Evolutionary conservation across 805 yeast genomes (phyloP), one percentile per base, ranked within the genome.

Genomic region (Millerago galiae): DNA sequence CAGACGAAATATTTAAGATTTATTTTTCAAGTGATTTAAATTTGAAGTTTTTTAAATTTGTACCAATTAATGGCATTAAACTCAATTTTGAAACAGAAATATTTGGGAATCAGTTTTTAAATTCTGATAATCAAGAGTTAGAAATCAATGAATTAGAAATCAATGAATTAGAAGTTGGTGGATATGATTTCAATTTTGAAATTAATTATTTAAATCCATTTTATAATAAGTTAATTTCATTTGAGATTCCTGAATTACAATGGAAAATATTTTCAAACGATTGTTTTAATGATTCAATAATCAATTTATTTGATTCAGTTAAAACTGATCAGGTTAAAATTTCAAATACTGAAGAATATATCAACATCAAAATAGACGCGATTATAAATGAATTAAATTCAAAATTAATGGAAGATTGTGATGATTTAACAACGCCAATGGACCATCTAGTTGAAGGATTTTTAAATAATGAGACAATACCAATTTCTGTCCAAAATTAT

Each of bases 221-320:
- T 9, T n/a, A 35, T 30, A 30, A 42, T 44, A 38, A 48, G 38
- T 6, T 54, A 46, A 45, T 42, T 51, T 39, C 52, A 17, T 41
- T 56, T 47, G 17, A 48, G 13, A 45, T 71, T 5, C 75, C 77
- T 10, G 35, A 45, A 8, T 42, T 68, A 7, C 44, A 51, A 5
- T 70, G 75, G 74, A 55, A 58, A 14, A 9, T 70, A 2, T 49
- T 54, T 10, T 44, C 68, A 14, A 54, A 64, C 8, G 72, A 66
- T 49, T 72, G 77, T 48, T 24, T 51, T 25, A 51, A 52, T 2
- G 33, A 51, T 1, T 59, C 62, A 12, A 47, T 51, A 1, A 60
- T 70, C 9, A 40, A 48, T 4, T 26, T 70, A 9, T 60, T 68
- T 10, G 51, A 46, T 13, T 33, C 30, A 4, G 30, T 56, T 2